Evolutionary conservation across 2,329 filamentous ascomycete species (phyloP).

Genomic region (Sporothrix pseudoabietina): DNA sequence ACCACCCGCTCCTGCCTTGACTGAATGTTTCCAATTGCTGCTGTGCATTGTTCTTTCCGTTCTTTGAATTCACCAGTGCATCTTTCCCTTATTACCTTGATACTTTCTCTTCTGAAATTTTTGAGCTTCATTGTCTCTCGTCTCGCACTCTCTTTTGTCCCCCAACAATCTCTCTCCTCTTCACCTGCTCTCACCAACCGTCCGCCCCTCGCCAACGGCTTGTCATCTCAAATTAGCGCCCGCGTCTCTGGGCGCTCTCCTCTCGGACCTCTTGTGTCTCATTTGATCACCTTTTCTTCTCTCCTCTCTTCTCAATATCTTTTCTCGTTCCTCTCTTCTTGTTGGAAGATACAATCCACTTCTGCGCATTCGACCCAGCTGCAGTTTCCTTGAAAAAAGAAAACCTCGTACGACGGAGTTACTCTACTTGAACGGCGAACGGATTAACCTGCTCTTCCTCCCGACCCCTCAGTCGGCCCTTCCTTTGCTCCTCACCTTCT

Average conservation of each 20-base stretch:
- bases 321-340: background rate
- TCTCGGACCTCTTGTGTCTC: background rate
- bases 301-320: background rate
- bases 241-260: background rate
- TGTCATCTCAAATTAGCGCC: conserved; percentile 23
- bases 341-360: background rate
- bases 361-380: background rate
- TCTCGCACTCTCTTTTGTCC: background rate
- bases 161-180: background rate
- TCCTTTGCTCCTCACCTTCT: conserved; percentile 5
- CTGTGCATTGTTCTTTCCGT: background rate
- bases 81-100: background rate
- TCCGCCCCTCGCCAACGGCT: background rate
- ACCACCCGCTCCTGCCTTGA: background rate
- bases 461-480: conserved; percentile 10
- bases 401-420: conserved; percentile 5
- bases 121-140: background rate
- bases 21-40: background rate
- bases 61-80: background rate
- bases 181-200: background rate
- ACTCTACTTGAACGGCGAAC: background rate
- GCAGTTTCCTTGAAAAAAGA: background rate
- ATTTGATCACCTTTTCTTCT: background rate
- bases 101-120: background rate
- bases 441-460: background rate